A percentile compares a stretch with the other conserved stretches of the same genome.
These are phyloP conservation scores for Zygosaccharomyces sapae DNA, from an alignment of 1,139 yeast genomes.

Conservation along the genomic window DNA sequence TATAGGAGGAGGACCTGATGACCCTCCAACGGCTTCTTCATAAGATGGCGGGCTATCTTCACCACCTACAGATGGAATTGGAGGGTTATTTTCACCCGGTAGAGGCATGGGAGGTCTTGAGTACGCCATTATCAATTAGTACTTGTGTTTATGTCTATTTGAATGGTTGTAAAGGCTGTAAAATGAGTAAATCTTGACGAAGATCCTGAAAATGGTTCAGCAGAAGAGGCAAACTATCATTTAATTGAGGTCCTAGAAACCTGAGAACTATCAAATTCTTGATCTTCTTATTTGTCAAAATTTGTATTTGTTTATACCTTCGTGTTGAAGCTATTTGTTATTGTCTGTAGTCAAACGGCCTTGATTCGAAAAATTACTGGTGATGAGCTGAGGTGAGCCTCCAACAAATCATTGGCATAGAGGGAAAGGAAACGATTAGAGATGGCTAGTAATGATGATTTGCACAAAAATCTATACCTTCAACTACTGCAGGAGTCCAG, in stretches of 20 bases:
- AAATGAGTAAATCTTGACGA: neutral
- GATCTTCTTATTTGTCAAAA: neutral
- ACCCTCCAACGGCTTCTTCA: conserved; percentile 4
- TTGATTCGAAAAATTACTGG: neutral
- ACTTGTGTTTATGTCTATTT: neutral
- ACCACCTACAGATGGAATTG: conserved; percentile 13
- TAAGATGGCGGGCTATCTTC: conserved; percentile 11
- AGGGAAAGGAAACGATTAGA: neutral
- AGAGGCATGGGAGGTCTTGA: conserved; percentile 7
- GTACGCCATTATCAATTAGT: conserved; percentile 3
- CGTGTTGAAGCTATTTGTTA: neutral
- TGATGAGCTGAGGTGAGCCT: neutral
- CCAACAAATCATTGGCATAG: neutral
- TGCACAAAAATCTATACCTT: conserved; percentile 7
- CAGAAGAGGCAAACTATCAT: neutral
- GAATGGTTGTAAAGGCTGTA: neutral
- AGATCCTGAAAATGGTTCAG: neutral
- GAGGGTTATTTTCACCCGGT: conserved; percentile 6
- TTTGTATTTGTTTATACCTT: neutral
- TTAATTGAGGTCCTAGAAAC: neutral
- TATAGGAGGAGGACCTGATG: conserved; percentile 6
- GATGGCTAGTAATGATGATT: neutral
- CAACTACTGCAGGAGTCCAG: conserved; percentile 48
- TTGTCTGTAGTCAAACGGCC: neutral
- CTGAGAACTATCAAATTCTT: neutral